Evolutionary conservation across 768 basidiomycete genomes (phyloP), one percentile per base, ranked within the genome.

Genomic region (Chalciporus sphaerocephalus): DNA sequence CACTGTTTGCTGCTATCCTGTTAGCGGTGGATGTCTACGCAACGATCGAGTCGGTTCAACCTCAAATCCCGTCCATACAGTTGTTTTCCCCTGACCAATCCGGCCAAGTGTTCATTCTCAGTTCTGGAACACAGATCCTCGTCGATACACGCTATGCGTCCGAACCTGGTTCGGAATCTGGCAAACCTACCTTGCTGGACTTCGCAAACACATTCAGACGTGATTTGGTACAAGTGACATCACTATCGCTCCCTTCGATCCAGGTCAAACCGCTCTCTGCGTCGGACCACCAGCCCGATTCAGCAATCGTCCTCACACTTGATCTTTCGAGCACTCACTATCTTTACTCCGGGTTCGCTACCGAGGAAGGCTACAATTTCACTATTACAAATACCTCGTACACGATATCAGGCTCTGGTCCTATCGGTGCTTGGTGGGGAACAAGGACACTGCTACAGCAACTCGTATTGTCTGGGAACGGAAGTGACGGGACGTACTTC

Each of bases 351-450:
- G 73, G 71, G 6, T 20, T 45, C 15, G 24, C 64, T 2, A 71
- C 72, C 1, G 61, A 50, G 2, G 72, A 74, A 46, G 72, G 67
- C 1, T 74, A 74, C 41, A 62, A 69, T 34, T 65, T 73, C 34
- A 32, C 50, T 7, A 55, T 74, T 30, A 57, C 64, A 4, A 45
- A 47, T 16, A 44, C 58, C 12, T 49, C 61, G 1, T 65, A 65
- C 39, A 50, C 59, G 1, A 69, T 74, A 52, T 60, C 56, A 32
- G 69, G 66, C 2, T 59, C 64, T 4, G 64, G 56, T 18, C 20
- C 65, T 4, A 60, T 69, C 16, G 73, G 72, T 4, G 63, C 56
- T 1, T 74, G 72, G 72, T 72, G 72, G 71, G 74, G 72, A 53
- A 70, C 70, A 6, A 60, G 71, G 34, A 69, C 72, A 5, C 42